Evolutionary conservation across 176 grass and related monocot species (phyloP).

Genomic region (Poa annua): DNA sequence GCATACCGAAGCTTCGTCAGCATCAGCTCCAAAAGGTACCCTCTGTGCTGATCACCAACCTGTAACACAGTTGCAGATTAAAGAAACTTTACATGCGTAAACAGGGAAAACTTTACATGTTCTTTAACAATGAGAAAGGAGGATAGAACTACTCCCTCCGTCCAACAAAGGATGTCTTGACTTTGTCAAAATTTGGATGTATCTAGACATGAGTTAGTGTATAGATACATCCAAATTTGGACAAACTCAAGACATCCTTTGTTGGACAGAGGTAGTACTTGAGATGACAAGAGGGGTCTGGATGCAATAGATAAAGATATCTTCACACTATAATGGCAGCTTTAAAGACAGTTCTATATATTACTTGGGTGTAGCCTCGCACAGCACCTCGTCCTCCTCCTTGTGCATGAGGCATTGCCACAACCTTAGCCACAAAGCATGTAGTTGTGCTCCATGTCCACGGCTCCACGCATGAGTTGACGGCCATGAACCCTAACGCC

Average conservation of each 20-base stretch:
- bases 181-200: no score
- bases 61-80: slow-evolving; percentile 46
- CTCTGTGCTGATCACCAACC: slow-evolving; percentile 95
- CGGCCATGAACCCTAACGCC: background rate
- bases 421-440: background rate
- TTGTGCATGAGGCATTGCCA: background rate
- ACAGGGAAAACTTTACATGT: background rate
- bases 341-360: slow-evolving; percentile 10
- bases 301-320: background rate
- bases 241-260: no score
- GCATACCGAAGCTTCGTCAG: slow-evolving; percentile 96
- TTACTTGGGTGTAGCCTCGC: background rate
- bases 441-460: background rate
- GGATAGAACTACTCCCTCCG: slow-evolving; percentile 20
- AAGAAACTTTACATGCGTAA: slow-evolving; percentile 32
- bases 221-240: no score
- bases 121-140: slow-evolving; percentile 18
- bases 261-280: no score
- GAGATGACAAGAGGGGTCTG: slow-evolving; percentile 16
- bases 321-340: background rate
- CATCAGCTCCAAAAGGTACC: slow-evolving; percentile 91
- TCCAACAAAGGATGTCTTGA: no score
- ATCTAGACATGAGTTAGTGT: no score
- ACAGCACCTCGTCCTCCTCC: slow-evolving; percentile 3
- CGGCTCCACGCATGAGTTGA: background rate